These are phyloP conservation scores for Rhytidhysteron rufulum DNA, from an alignment of 2,329 filamentous ascomycete genomes.

Conservation along the genomic window DNA sequence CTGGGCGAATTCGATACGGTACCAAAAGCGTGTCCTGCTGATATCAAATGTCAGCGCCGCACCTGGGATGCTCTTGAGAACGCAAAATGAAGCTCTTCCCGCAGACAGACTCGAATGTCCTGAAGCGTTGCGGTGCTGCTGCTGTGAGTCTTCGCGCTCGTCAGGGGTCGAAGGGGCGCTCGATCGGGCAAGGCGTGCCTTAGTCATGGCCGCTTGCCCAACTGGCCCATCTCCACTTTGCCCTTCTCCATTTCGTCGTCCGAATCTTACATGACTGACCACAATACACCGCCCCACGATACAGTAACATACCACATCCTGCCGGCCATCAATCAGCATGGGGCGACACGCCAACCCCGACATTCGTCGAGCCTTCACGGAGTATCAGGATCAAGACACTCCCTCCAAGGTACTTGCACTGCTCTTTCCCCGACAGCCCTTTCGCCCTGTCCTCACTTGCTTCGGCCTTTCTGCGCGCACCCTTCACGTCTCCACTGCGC, in stretches of 20 bases:
- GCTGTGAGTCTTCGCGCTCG: no score
- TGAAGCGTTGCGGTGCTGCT: no score
- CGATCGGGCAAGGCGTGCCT: not conserved
- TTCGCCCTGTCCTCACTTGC: not conserved
- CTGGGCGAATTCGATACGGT: no score
- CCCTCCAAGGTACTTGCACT: slow-evolving; percentile 33
- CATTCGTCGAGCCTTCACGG: slow-evolving; percentile 36
- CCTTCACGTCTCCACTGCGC: not conserved
- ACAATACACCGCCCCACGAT: slow-evolving; percentile 7
- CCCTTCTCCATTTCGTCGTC: not conserved
- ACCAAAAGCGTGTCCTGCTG: no score
- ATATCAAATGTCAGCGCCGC: no score
- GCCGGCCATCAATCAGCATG: slow-evolving; percentile 10
- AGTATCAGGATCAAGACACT: slow-evolving; percentile 40
- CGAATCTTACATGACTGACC: slow-evolving; percentile 12
- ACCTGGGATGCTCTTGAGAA: no score
- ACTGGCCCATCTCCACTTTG: not conserved
- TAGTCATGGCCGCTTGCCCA: slow-evolving; percentile 3
- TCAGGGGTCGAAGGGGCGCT: no score
- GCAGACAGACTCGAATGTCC: no score
- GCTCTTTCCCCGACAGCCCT: slow-evolving; percentile 2
- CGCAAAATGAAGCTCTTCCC: no score
- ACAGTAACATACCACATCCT: slow-evolving; percentile 13
- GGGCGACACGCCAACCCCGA: slow-evolving; percentile 40
- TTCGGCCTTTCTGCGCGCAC: not conserved